A percentile compares a stretch with the other conserved stretches of the same genome.
These are phyloP conservation scores for Galerina marginata DNA, from an alignment of 768 basidiomycete genomes.

Conservation along the genomic window DNA sequence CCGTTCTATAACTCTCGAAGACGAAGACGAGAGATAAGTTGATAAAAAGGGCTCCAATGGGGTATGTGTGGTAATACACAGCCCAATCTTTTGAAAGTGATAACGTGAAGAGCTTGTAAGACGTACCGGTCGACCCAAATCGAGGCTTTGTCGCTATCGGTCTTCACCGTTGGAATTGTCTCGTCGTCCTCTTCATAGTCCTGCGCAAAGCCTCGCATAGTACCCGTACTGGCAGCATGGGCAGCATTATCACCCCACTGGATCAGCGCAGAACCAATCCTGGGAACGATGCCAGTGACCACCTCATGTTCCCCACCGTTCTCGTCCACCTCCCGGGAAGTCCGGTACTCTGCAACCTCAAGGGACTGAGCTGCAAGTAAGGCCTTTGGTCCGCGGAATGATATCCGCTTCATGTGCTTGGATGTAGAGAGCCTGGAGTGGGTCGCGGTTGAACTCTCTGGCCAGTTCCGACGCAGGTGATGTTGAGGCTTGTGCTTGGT, in stretches of 20 bases:
- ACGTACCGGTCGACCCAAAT: conserved; percentile 90
- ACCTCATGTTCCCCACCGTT: conserved; percentile 6
- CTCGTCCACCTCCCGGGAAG: not conserved
- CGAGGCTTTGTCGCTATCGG: conserved; percentile 30
- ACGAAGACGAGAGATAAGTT: not conserved
- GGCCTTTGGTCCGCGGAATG: conserved; percentile 56
- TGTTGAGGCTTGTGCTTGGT: not conserved
- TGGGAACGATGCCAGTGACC: conserved; percentile 14
- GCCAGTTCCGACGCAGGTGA: not conserved
- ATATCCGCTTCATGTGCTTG: conserved; percentile 83
- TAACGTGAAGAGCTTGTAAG: conserved; percentile 24
- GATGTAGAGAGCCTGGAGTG: conserved; percentile 45
- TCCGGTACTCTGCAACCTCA: conserved; percentile 32
- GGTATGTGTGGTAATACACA: not conserved
- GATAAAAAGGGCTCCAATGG: not conserved
- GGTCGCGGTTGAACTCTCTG: conserved; percentile 8
- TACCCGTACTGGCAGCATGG: not conserved
- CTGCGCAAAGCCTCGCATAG: conserved; percentile 15
- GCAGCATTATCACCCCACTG: conserved; percentile 30
- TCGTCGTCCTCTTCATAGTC: conserved; percentile 1
- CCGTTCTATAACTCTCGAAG: not conserved
- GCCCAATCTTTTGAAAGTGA: not conserved
- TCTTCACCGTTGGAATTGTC: not conserved
- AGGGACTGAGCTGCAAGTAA: conserved; percentile 42
- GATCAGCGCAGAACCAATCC: conserved; percentile 40